Evolutionary conservation across 2,329 filamentous ascomycete species (phyloP).

Genomic region (Eutypella sp.): DNA sequence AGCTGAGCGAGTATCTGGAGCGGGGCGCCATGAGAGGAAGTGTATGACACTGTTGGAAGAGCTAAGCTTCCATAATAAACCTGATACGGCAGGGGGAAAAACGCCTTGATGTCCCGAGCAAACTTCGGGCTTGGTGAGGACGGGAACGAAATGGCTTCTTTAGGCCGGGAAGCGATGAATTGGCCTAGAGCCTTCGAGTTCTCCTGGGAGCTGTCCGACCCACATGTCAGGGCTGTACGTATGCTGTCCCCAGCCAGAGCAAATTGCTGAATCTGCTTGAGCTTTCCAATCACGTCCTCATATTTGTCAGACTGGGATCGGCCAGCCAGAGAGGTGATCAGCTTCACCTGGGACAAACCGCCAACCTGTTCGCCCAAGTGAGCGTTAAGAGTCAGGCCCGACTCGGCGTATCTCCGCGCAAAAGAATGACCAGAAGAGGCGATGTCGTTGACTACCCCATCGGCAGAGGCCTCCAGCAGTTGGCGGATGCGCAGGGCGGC

Average conservation of each 20-base stretch:
- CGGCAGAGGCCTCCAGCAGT: constrained; percentile 78
- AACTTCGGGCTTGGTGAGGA: constrained; percentile 27
- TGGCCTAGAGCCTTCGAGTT: constrained; percentile 68
- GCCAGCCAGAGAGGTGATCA: constrained; percentile 73
- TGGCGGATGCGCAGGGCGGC: constrained; percentile 80
- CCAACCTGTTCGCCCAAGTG: constrained; percentile 78
- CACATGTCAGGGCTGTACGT: constrained; percentile 82
- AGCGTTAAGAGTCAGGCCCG: constrained; percentile 67
- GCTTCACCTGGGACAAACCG: constrained; percentile 84
- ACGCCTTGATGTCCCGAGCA: constrained; percentile 61
- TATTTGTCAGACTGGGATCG: constrained; percentile 65
- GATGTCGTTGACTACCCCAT: constrained; percentile 86
- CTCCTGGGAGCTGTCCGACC: constrained; percentile 60
- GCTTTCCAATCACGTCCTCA: constrained; percentile 70
- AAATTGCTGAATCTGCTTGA: constrained; percentile 79
- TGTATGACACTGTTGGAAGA: constrained; percentile 79
- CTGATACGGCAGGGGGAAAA: constrained; percentile 94
- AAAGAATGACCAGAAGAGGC: constrained; percentile 86
- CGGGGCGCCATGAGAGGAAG: constrained; percentile 66
- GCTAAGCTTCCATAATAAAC: constrained; percentile 90
- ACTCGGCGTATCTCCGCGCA: constrained; percentile 78
- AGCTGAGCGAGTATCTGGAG: constrained; percentile 87
- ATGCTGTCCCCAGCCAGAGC: constrained; percentile 66
- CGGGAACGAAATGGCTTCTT: constrained; percentile 33
- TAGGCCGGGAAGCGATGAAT: constrained; percentile 63